These are phyloP conservation scores for Cercospora sp. DNA, from an alignment of 2,329 filamentous ascomycete species.

Conservation along the genomic window DNA sequence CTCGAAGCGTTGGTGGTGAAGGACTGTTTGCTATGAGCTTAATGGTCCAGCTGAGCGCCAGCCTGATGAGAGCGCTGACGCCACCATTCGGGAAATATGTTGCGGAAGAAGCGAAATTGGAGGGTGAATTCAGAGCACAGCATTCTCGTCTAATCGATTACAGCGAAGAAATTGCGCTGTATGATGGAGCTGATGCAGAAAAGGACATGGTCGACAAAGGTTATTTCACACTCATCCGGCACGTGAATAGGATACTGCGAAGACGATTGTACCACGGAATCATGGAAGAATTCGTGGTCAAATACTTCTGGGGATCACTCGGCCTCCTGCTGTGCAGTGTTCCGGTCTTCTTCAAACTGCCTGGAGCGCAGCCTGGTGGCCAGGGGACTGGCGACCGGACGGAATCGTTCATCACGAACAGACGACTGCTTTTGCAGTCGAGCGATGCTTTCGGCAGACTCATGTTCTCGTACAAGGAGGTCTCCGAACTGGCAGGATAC, in stretches of 20 bases:
- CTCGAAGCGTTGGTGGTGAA: slow-evolving; percentile 92
- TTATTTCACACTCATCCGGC: slow-evolving; percentile 98
- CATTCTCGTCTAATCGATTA: slow-evolving; percentile 95
- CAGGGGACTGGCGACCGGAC: slow-evolving; percentile 30
- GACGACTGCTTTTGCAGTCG: slow-evolving; percentile 85
- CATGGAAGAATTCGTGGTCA: slow-evolving; percentile 99
- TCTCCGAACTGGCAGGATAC: slow-evolving; percentile 93
- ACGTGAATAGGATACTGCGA: slow-evolving; percentile 92
- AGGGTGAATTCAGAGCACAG: slow-evolving; percentile 95
- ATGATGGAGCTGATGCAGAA: slow-evolving; percentile 87
- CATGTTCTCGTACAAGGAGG: slow-evolving; percentile 98
- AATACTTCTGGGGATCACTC: slow-evolving; percentile 97
- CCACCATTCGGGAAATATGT: slow-evolving; percentile 98
- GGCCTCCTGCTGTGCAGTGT: slow-evolving; percentile 90
- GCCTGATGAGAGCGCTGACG: slow-evolving; percentile 89
- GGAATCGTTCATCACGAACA: slow-evolving; percentile 83
- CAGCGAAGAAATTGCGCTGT: slow-evolving; percentile 90
- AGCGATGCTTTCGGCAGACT: slow-evolving; percentile 94
- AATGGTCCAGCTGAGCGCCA: slow-evolving; percentile 88
- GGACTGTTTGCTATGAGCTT: slow-evolving; percentile 94
- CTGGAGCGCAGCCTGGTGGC: slow-evolving; percentile 26
- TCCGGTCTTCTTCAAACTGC: slow-evolving; percentile 86
- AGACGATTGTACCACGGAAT: slow-evolving; percentile 95
- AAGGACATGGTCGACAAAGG: slow-evolving; percentile 97
- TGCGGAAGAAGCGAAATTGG: slow-evolving; percentile 88